Evolutionary conservation across 2,329 filamentous ascomycete genomes (phyloP), one percentile per base, ranked within the genome.

Genomic region (Hypoxylon sp.): DNA sequence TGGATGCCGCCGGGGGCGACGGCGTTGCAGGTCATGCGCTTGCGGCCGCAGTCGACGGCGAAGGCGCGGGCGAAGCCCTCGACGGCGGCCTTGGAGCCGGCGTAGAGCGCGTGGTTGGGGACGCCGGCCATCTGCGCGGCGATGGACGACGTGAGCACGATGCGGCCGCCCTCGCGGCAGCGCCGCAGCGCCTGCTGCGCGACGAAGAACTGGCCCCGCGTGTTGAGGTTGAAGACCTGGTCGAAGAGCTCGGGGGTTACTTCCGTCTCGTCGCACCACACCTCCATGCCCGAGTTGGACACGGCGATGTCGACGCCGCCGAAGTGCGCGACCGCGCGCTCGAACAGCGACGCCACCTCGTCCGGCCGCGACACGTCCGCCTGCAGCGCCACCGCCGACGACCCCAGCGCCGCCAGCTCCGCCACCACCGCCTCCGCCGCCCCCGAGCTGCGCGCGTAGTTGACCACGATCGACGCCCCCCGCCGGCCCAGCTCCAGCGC

Each of bases 191-290:
- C 89, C 55, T 89, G 86, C 77, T 91, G 88, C 17, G 88, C 89
- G 48, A 92, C 88, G 73, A 92, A 91, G 80, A 91, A 91, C 75
- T 91, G 87, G 42, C 86, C 88, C 35, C 86, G 81, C 58, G 85
- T 81, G 78, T 90, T 90, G 68, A 90, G 79, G 78, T 85, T 85
- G 78, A 90, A 90, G 65, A 90, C 86, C 66, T 86, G 81, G 75
- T 90, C 87, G 76, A 85, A 90, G 65, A 89, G 87, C 77, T 88
- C 87, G 71, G 86, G 83, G 3, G 84, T 83, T 29, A 90, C 86
- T 63, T 89, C 86, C 70, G 87, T 83, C 65, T 88, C 86, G 73
- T 86, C 82, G 71, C 87, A 87, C 85, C 87, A 90, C 54, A 82
- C 83, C 78, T 90, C 88, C 70, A 87, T 88, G 63, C 88, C 88